phyloP scores from a whole-genome alignment of 768 basidiomycete genomes.

The Lactarius hatsudake region DNA sequence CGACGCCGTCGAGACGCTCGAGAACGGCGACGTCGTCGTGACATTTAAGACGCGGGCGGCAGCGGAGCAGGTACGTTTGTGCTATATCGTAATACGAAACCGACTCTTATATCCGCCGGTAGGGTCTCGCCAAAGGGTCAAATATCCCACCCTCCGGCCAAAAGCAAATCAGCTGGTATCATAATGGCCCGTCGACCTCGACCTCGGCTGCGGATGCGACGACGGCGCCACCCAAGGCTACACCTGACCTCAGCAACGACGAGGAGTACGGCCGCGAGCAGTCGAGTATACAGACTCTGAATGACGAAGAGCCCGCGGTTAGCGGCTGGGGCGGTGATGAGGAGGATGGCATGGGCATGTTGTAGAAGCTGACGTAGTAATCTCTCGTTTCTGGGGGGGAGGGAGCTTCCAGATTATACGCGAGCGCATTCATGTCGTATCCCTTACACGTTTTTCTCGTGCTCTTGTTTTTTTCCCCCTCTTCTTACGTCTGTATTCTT shows the following conservation, averaged over 20 bases:
- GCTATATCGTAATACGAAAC: conserved; percentile 3
- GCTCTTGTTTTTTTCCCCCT: conserved; percentile 6
- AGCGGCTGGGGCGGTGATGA: conserved; percentile 74
- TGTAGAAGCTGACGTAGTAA: conserved; percentile 31
- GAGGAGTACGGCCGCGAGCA: conserved; percentile 45
- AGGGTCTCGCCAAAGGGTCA: conserved; percentile 73
- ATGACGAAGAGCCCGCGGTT: conserved; percentile 37
- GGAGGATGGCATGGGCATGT: conserved; percentile 71
- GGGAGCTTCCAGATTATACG: background rate
- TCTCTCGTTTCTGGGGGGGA: background rate
- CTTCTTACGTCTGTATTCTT: background rate
- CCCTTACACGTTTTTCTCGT: background rate
- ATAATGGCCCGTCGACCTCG: conserved; percentile 31
- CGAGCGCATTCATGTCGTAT: background rate
- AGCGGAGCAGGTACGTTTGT: conserved; percentile 68
- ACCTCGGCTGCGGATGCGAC: conserved; percentile 25
- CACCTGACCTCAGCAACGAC: conserved; percentile 37
- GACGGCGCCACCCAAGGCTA: conserved; percentile 34
- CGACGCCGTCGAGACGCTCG: conserved; percentile 56
- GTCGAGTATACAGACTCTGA: background rate
- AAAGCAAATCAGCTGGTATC: conserved; percentile 68
- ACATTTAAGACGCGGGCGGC: conserved; percentile 67
- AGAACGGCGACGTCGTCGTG: conserved; percentile 60
- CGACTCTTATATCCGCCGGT: background rate
- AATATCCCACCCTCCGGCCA: conserved; percentile 64